phyloP scores from a whole-genome alignment of 805 yeast species.

The Starmera caribaea region DNA sequence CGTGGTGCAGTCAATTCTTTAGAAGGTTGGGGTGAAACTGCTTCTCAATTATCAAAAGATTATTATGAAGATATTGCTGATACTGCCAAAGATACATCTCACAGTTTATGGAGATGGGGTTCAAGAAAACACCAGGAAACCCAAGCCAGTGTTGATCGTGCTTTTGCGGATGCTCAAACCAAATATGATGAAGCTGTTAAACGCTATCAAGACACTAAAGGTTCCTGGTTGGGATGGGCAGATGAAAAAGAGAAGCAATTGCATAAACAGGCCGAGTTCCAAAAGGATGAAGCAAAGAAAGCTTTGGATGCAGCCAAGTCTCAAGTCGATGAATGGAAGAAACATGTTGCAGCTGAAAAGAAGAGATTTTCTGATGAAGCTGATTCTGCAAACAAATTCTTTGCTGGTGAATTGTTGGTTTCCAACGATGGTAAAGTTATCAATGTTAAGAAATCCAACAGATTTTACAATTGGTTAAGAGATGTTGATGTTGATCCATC shows the following conservation, averaged over 20 bases:
- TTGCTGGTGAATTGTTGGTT: background rate
- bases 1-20: constrained; percentile 25
- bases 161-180: constrained; percentile 1
- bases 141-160: background rate
- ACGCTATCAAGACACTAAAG: constrained; percentile 24
- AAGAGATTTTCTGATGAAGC: constrained; percentile 4
- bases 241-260: constrained; percentile 15
- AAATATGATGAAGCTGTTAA: constrained; percentile 22
- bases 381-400: constrained; percentile 1
- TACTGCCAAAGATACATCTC: constrained; percentile 2
- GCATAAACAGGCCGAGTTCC: constrained; percentile 19
- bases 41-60: constrained; percentile 19
- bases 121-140: constrained; percentile 7
- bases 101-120: constrained; percentile 13
- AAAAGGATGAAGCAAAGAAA: constrained; percentile 14
- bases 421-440: background rate
- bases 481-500: constrained; percentile 15
- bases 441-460: constrained; percentile 1
- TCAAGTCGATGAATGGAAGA: constrained; percentile 10
- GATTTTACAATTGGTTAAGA: constrained; percentile 19
- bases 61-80: constrained; percentile 13
- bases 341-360: constrained; percentile 5
- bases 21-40: constrained; percentile 39
- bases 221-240: constrained; percentile 15
- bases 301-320: constrained; percentile 11